Evolutionary conservation across 805 yeast genomes (phyloP), one percentile per base, ranked within the genome.

Genomic region (Candida patagonica): DNA sequence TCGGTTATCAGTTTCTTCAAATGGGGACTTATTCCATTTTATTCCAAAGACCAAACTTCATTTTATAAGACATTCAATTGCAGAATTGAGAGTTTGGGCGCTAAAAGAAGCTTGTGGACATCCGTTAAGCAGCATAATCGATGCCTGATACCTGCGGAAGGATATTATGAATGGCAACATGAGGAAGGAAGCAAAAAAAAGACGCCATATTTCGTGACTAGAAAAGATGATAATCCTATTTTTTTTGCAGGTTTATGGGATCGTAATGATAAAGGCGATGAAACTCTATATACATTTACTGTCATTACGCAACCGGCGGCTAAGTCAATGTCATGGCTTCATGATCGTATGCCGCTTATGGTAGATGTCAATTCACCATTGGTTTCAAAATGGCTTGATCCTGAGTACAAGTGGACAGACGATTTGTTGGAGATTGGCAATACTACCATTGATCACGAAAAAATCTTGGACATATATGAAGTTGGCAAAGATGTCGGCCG

Each of bases 121-220:
- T 45, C 64, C 1, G 65, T 73, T 4, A 60, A 68, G 26, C 60
- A 67, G 19, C 59, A 60, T 6, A 62, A 64, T 4, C 63, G 95
- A 27, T 87, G 95, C 55, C 77, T 80, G 1, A 74, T 86, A 0
- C 89, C 94, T 0, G 70, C 83, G 29, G 71, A 74, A 51, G 96
- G 96, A 0, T 88, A 88, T 57, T 88, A 74, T 53, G 96, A 88
- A 59, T 88, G 96, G 96, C 47, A 48, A 53, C 8, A 62, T 54
- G 39, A 59, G 55, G 21, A 45, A 51, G n/a, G n/a, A n/a, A n/a
- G n/a, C n/a, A n/a, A n/a, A n/a, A 23, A 62, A 57, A 80, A 76
- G 52, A 31, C 62, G 7, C 96, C 96, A 0, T 74, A 79, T 54
- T 88, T 64, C 52, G 67, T 87, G 13, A 71, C 67, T 25, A 66